Base-by-base conservation (phyloP, 306 rosid species). In the Corylus avellana region DNA sequence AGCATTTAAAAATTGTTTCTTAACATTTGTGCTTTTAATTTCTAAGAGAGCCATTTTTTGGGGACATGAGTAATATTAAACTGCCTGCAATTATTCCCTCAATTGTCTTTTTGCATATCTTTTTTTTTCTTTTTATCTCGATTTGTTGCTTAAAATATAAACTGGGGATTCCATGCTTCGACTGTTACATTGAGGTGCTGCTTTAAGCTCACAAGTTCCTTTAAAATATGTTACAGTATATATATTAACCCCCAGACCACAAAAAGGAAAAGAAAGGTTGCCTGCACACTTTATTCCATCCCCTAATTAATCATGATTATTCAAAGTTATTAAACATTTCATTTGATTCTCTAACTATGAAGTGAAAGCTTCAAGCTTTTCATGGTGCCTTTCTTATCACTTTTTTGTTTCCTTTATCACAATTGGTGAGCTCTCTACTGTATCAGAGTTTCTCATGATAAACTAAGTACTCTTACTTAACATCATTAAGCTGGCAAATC, bases 181-280 rank as follows among this genome's bases (percentile, higher is more conserved):
- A 86, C 93, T 90, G 92, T 92, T 87, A 84, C 93, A 92, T 92
- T 87, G 92, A 88, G 68, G 82, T 63, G 78, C 62, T 78, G 79
- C 49, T 75, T 79, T 75, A 70, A 77, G 75, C 13, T 70, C 73
- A 70, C 13, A 59, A 22, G 47, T 47, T 80, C 61, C 84, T 79
- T 82, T 68, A 77, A 47, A 51, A 56, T 76, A 78, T 25, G 57
- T 44, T 78, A 50, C 16, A 63, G 70, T 68, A 56, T 17, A 32
- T 68, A 56, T 17, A 35, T 48, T n/a, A 81, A 56, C 80, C 53
- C 59, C 72, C 64, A 42, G 46, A 42, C 46, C 7, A 6, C 46
- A 42, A 57, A 57, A 76, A 81, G 57, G 76, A 48, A 78, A 81
- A 73, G 77, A 80, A 88, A 87, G 88, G 63, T 42, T 76, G 75